Evolutionary conservation across 2,329 filamentous ascomycete species (phyloP).

Genomic region (Apiospora saccharicola): DNA sequence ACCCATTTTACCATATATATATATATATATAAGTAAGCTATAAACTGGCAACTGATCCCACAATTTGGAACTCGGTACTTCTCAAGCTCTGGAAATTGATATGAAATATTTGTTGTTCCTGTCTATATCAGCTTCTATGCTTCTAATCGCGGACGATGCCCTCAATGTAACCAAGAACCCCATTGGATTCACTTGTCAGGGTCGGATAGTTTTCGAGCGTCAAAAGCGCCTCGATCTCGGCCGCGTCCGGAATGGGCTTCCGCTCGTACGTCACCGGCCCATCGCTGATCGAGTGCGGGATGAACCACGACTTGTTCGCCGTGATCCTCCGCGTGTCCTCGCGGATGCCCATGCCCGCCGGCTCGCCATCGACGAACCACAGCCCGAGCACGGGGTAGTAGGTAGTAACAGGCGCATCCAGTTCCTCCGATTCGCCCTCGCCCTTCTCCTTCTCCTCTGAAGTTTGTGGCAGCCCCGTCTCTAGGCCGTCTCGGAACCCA

Average conservation of each 20-base stretch:
- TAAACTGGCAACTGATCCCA: no score
- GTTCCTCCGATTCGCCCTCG: no score
- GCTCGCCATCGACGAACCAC: slow-evolving; percentile 27
- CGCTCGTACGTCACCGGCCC: slow-evolving; percentile 20
- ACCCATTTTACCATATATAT: no score
- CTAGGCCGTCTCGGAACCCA: neutral
- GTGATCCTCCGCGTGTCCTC: slow-evolving; percentile 23
- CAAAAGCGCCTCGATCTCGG: slow-evolving; percentile 21
- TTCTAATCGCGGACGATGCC: neutral
- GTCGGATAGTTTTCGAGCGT: neutral
- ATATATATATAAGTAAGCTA: no score
- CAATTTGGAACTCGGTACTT: neutral
- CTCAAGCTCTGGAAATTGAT: no score
- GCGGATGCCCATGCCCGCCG: slow-evolving; percentile 27
- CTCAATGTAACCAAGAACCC: slow-evolving; percentile 8
- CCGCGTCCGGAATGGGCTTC: neutral
- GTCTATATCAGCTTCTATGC: no score
- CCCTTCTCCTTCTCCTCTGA: neutral
- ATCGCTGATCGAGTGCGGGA: slow-evolving; percentile 24
- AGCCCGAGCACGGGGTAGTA: slow-evolving; percentile 25
- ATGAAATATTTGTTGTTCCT: no score
- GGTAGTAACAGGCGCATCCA: neutral
- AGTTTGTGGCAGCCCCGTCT: neutral
- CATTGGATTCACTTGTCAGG: neutral
- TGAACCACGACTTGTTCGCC: slow-evolving; percentile 6